These are phyloP conservation scores for Rubia yunnanensis DNA, from an alignment of 257 asterid genomes.

Conservation along the genomic window DNA sequence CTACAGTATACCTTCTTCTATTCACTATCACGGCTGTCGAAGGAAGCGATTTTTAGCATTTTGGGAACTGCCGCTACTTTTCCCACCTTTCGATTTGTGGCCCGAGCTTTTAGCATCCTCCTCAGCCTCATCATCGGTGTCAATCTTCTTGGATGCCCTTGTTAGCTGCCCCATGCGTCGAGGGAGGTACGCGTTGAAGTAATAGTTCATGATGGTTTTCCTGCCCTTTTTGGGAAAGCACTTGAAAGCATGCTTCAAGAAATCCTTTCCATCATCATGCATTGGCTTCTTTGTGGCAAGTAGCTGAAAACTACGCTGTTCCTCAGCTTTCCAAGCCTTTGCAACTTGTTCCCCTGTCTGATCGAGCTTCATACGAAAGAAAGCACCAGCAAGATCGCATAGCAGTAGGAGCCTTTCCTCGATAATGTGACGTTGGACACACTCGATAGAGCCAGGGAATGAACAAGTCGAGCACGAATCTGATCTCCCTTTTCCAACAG, in stretches of 20 bases:
- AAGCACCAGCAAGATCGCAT: conserved; percentile 51
- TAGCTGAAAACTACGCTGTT: conserved; percentile 37
- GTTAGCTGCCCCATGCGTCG: conserved; percentile 39
- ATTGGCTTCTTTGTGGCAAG: conserved; percentile 32
- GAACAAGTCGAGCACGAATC: conserved; percentile 40
- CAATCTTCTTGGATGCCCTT: conserved; percentile 31
- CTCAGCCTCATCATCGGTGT: conserved; percentile 46
- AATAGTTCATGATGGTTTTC: conserved; percentile 38
- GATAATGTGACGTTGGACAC: conserved; percentile 41
- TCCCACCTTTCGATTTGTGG: conserved; percentile 21
- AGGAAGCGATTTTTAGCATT: conserved; percentile 29
- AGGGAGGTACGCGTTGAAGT: conserved; percentile 58
- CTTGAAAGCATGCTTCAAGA: conserved; percentile 48
- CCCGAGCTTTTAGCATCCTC: conserved; percentile 20
- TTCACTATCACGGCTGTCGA: conserved; percentile 18
- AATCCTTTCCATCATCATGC: conserved; percentile 31
- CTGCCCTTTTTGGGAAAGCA: conserved; percentile 31
- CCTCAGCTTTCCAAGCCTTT: conserved; percentile 49
- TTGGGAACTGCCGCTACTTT: conserved; percentile 11
- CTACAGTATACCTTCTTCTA: background rate
- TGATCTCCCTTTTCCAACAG: conserved; percentile 52
- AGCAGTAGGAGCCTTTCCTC: conserved; percentile 41
- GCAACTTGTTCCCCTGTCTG: conserved; percentile 62
- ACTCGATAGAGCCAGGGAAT: conserved; percentile 32
- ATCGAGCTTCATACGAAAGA: conserved; percentile 61